Evolutionary conservation across 805 yeast genomes (phyloP).

Genomic region (Cyberlindnera euphorbiae): DNA sequence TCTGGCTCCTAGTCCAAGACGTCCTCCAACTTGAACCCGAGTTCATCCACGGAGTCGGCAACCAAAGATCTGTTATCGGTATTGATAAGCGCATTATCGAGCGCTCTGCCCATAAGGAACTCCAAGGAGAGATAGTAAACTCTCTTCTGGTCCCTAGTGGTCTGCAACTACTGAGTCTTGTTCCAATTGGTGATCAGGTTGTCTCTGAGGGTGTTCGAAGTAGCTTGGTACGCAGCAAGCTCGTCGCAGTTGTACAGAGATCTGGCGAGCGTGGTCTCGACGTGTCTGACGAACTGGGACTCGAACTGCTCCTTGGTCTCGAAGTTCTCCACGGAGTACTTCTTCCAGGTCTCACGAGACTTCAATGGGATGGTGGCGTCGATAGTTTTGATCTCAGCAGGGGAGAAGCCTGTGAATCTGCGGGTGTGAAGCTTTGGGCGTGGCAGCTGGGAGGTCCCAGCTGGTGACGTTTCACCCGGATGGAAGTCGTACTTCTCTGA

Average conservation of each 20-base stretch:
- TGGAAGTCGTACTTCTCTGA: constrained; percentile 9
- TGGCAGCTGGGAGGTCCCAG: constrained; percentile 21
- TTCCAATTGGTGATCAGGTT: constrained; percentile 84
- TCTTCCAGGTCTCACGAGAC: constrained; percentile 74
- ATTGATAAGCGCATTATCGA: constrained; percentile 90
- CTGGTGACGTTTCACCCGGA: constrained; percentile 12
- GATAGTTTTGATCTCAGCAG: constrained; percentile 78
- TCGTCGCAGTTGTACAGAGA: constrained; percentile 89
- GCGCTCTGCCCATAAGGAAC: constrained; percentile 90
- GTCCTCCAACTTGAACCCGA: constrained; percentile 88
- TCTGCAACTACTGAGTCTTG: constrained; percentile 86
- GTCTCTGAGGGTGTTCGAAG: constrained; percentile 75
- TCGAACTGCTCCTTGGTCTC: constrained; percentile 55
- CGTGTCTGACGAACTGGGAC: constrained; percentile 70
- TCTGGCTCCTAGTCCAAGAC: constrained; percentile 83
- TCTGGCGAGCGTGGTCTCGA: constrained; percentile 88
- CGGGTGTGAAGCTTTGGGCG: constrained; percentile 49
- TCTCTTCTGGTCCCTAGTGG: constrained; percentile 77
- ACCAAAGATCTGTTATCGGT: constrained; percentile 62
- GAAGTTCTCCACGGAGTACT: constrained; percentile 50
- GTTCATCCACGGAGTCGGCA: constrained; percentile 50
- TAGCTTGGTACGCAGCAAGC: constrained; percentile 88
- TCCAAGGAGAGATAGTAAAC: constrained; percentile 84
- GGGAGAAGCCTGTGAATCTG: constrained; percentile 86
- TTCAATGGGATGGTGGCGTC: constrained; percentile 78